Base-by-base conservation (phyloP, 2,329 filamentous ascomycete genomes). In the Xylaria polymorpha region DNA sequence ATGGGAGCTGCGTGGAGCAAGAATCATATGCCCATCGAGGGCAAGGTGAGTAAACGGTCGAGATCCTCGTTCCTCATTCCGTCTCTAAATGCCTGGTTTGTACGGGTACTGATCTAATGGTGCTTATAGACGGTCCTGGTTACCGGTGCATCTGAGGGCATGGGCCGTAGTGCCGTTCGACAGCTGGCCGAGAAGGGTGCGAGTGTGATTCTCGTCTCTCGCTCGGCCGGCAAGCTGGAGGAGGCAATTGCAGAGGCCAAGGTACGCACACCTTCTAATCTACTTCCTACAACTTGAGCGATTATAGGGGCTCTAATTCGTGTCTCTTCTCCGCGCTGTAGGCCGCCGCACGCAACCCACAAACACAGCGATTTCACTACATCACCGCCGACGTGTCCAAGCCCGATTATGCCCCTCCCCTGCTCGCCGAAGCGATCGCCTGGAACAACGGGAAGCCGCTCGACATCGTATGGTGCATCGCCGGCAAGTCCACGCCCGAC, bases 381-480 rank as follows among this genome's bases (percentile, higher is more conserved):
- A 92, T 98, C 78, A 88, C 90, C 72, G 94, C 94, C 72, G 95
- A 99, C 80, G 89, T 98, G 41, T 90, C 91, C 15, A 83, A 87
- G 64, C 83, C 90, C 61, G 84, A 88, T 67, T 94, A 94, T 77
- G 93, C 93, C 60, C 83, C 84, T 3, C 84, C 88, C 48, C 84
- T 97, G 46, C 82, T 98, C 61, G 83, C 85, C 44, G 90, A 97
- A 79, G 91, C 91, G 56, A 92, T 88, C 1, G 81, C 84, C 25
- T 97, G 94, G 94, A 98, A 98, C 82, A 83, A 90, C 72, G 90
- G 88, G 64, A 79, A 83, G 29, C 80, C 90, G 35, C 93, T 93
- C 0, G 95, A 98, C 78, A 86, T 98, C 66, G 92, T 98, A 41
- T 98, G 96, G 94, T 94, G 93, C 78, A 87, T 94, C 60, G 95